These are phyloP conservation scores for Astrothelium subdiscretum DNA, from an alignment of 495 filamentous ascomycete genomes.

Conservation along the genomic window DNA sequence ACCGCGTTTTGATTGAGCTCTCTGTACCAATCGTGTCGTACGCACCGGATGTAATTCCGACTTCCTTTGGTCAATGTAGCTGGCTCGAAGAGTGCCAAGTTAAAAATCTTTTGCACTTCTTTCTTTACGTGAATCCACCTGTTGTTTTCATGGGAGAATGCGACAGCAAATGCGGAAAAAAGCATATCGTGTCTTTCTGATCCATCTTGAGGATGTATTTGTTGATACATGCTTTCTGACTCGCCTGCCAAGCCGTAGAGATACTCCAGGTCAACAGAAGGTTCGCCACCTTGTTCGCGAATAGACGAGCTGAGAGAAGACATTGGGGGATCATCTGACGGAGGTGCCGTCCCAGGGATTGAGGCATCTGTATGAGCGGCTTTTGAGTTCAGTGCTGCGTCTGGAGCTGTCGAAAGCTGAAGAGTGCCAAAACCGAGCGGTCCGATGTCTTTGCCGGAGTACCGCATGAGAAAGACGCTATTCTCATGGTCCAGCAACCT, in stretches of 20 bases:
- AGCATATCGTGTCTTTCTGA: background rate
- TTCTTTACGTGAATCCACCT: background rate
- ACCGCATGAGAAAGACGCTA: background rate
- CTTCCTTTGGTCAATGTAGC: background rate
- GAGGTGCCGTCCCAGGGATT: background rate
- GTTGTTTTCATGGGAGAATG: background rate
- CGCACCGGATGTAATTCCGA: background rate
- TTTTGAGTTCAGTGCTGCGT: background rate
- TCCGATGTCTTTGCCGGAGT: background rate
- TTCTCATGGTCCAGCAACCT: background rate
- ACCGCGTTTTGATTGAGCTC: background rate
- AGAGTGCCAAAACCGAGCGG: too few species aligned
- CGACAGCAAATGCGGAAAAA: background rate
- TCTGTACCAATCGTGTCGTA: background rate
- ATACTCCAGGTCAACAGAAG: background rate
- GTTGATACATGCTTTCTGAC: background rate
- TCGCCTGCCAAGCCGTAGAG: background rate
- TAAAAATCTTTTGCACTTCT: background rate
- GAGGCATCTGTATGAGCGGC: background rate
- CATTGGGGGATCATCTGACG: background rate
- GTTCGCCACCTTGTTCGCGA: background rate
- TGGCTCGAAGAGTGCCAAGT: background rate
- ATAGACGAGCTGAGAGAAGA: background rate
- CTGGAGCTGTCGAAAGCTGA: too few species aligned
- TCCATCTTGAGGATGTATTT: background rate